Conservation (phyloP, 495 filamentous ascomycete species). For the Podospora pseudocomata region DNA sequence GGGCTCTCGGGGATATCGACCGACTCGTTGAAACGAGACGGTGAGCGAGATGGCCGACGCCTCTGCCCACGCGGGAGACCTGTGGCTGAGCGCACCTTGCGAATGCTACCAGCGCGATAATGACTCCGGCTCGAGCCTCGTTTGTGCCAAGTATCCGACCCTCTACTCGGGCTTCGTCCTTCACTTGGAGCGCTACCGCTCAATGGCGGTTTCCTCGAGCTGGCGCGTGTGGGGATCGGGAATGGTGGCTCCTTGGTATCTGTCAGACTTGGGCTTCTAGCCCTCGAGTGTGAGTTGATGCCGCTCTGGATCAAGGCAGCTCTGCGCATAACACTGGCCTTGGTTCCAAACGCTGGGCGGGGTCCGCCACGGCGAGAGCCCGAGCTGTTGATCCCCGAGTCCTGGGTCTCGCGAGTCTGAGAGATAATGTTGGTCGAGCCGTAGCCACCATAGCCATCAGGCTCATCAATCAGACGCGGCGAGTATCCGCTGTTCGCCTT, state of each 20-base stretch:
- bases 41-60: conserved; percentile 57
- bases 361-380: conserved; percentile 34
- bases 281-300: conserved; percentile 65
- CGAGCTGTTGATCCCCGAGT: conserved; percentile 29
- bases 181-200: conserved; percentile 67
- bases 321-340: conserved; percentile 48
- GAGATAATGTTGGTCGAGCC: conserved; percentile 26
- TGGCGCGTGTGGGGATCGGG: conserved; percentile 84
- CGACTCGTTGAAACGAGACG: conserved; percentile 61
- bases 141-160: conserved; percentile 39
- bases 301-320: conserved; percentile 75
- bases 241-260: conserved; percentile 69
- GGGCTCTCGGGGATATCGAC: conserved; percentile 68
- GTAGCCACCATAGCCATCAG: conserved; percentile 32
- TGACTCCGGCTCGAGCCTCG: conserved; percentile 40
- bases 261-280: conserved; percentile 71
- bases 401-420: conserved; percentile 29
- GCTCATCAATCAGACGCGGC: conserved; percentile 25
- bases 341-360: conserved; percentile 30
- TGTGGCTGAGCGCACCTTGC: conserved; percentile 79
- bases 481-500: conserved; percentile 23
- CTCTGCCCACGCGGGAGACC: conserved; percentile 55
- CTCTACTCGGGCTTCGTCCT: conserved; percentile 70
- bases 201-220: conserved; percentile 72
- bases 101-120: conserved; percentile 57